Percentiles rank a stretch among this genome's conserved stretches.
These are phyloP conservation scores for Breviolum minutum DNA, from an alignment of 73 alveolate species.

Conservation along the genomic window DNA sequence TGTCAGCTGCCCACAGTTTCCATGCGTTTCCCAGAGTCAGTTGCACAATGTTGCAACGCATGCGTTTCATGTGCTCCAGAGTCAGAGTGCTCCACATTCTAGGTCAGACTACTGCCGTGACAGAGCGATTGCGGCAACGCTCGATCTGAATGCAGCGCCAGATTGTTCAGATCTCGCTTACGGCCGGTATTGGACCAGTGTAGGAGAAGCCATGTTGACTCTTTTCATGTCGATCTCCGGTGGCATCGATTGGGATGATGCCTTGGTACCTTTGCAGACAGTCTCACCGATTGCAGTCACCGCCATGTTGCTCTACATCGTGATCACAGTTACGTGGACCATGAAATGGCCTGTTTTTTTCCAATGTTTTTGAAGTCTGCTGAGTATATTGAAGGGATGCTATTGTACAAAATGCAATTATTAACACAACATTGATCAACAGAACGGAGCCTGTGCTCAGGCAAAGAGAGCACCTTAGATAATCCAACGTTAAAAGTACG, in stretches of 20 bases:
- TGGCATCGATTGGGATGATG: constrained; percentile 85
- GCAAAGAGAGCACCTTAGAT: too few relatives aligned
- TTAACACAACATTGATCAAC: background rate
- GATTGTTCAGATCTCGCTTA: background rate
- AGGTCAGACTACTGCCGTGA: constrained; percentile 22
- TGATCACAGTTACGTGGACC: constrained; percentile 48
- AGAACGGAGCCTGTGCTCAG: background rate
- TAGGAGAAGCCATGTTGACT: constrained; percentile 59
- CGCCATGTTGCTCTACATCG: constrained; percentile 19
- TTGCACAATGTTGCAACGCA: background rate
- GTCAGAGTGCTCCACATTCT: background rate
- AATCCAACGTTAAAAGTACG: too few relatives aligned
- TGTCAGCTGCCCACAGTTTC: background rate
- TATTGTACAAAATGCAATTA: background rate
- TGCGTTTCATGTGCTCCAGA: background rate
- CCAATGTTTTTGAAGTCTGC: too few relatives aligned
- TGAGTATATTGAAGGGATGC: too few relatives aligned
- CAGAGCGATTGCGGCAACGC: constrained; percentile 2
- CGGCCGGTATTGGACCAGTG: constrained; percentile 12
- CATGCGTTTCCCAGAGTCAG: background rate
- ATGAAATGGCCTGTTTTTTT: too few relatives aligned
- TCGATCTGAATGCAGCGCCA: constrained; percentile 1
- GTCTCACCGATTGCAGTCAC: constrained; percentile 2
- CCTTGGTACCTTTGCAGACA: background rate
- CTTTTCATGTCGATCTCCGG: constrained; percentile 90